These are phyloP conservation scores for Nymphaea thermarum DNA, from an alignment of 164 flowering plant species.

Conservation along the genomic window DNA sequence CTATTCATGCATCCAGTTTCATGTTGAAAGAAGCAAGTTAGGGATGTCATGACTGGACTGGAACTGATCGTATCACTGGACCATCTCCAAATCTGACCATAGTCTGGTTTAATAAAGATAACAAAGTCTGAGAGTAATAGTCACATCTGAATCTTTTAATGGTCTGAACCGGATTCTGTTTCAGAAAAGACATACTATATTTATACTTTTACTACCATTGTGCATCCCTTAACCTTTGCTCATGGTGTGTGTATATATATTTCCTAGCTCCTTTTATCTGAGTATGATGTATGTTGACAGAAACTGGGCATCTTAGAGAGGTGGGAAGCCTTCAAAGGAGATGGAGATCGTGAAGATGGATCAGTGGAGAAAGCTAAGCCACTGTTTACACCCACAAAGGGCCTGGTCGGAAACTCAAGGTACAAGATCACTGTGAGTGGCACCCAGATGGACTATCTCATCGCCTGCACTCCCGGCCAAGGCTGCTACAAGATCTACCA, in stretches of 20 bases:
- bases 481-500: conserved; percentile 13
- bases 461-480: conserved; percentile 6
- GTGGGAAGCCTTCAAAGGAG: conserved; percentile 17
- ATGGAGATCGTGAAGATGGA: not conserved
- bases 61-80: too few species aligned
- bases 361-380: conserved; percentile 5
- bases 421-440: conserved; percentile 10
- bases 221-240: too few species aligned
- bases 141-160: too few species aligned
- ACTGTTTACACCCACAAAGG: conserved; percentile 8
- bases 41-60: too few species aligned
- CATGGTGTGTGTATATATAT: too few species aligned
- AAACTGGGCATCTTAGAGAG: conserved; percentile 11
- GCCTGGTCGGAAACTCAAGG: conserved; percentile 6
- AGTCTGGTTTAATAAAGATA: too few species aligned
- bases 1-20: too few species aligned
- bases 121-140: too few species aligned
- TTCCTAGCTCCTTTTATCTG: not conserved
- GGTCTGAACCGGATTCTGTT: not conserved
- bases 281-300: not conserved
- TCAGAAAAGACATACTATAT: not conserved
- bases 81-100: too few species aligned
- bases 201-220: not conserved
- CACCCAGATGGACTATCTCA: conserved; percentile 4
- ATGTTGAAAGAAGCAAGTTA: too few species aligned